Base-by-base conservation (phyloP, 495 filamentous ascomycete genomes). In the Talaromyces trachyspermus region DNA sequence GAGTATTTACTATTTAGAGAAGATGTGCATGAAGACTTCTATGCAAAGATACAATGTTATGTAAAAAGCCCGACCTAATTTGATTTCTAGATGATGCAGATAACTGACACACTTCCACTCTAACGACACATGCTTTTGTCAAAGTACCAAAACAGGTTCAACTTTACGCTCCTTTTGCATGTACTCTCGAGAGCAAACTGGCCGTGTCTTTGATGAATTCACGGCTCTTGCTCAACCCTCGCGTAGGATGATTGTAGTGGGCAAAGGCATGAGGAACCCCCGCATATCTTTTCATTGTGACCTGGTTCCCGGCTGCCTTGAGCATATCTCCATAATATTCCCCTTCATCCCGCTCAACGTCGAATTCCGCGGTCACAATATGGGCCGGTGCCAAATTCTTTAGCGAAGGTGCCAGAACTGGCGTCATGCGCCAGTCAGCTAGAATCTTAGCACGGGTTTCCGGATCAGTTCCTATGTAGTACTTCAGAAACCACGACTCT, bases 181-280 rank as follows among this genome's bases (percentile, higher is more conserved):
- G 51, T 11, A 49, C 51, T 26, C 46, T 24, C 9, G 40, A 36
- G 20, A 53, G 51, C 11, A 53, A 9, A 15, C 19, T n/a, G 19
- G 46, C 37, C 7, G 51, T 53, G 22, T 53, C 51, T 35, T 44
- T 48, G 7, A 53, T 53, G 26, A 49, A 50, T 10, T 27, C 51
- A 41, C 45, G 49, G 25, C 51, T 53, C 15, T 46, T 48, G 6
- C 46, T 45, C 4, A 58, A 27, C 2, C 53, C 50, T 26, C 53
- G 26, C 15, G 44, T 25, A 0, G 56, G 56, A 23, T 58, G 56
- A 23, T 56, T 58, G 33, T 51, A 56, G 24, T 63, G 58, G 9
- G 50, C 55, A 36, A 63, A 63, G 4, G 58, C 53, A 51, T 63
- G 60, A 2, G 60, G 58, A 20, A 61, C 45, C 1, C 58, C 60